Percentiles rank a stretch among this genome's conserved stretches.
Conservation (phyloP, 2,329 filamentous ascomycete genomes). For the Claviceps digitariae region DNA sequence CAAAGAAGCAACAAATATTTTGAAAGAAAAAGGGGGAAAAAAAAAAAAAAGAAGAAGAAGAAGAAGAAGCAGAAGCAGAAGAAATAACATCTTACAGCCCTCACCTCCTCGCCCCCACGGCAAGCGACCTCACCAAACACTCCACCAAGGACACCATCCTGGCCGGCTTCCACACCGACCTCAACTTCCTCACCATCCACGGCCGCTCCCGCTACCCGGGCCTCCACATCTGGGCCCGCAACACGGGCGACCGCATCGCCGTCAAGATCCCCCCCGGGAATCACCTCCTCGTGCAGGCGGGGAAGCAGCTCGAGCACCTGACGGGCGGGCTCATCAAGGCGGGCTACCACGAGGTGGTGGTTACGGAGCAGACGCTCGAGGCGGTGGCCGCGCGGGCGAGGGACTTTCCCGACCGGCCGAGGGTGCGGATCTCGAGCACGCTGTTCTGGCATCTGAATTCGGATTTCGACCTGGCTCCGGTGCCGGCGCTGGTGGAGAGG, state of each 20-base stretch:
- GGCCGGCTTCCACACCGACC: conserved; percentile 50
- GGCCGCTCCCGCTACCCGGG: conserved; percentile 48
- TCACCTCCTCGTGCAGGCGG: conserved; percentile 46
- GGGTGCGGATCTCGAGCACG: conserved; percentile 45
- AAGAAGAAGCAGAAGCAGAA: no score
- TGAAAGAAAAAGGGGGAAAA: no score
- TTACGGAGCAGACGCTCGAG: conserved; percentile 37
- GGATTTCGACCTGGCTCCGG: conserved; percentile 40
- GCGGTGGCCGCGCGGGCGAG: conserved; percentile 29
- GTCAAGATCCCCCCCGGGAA: conserved; percentile 45
- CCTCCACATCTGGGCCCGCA: conserved; percentile 49
- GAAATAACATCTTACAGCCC: no score
- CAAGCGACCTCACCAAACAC: conserved; percentile 42
- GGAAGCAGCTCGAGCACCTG: conserved; percentile 49
- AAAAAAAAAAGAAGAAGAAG: not conserved
- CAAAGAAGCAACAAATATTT: no score
- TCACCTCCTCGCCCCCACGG: conserved; percentile 47
- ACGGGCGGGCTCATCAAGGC: conserved; percentile 48
- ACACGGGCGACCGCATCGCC: conserved; percentile 44
- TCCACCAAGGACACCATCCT: conserved; percentile 42
- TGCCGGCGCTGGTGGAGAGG: conserved; percentile 31
- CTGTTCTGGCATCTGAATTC: conserved; percentile 48
- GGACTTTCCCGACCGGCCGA: conserved; percentile 33
- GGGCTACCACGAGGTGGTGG: conserved; percentile 48
- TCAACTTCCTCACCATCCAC: conserved; percentile 53